Base-by-base conservation (phyloP, 2,329 filamentous ascomycete genomes). In the Ophiostoma sp. region DNA sequence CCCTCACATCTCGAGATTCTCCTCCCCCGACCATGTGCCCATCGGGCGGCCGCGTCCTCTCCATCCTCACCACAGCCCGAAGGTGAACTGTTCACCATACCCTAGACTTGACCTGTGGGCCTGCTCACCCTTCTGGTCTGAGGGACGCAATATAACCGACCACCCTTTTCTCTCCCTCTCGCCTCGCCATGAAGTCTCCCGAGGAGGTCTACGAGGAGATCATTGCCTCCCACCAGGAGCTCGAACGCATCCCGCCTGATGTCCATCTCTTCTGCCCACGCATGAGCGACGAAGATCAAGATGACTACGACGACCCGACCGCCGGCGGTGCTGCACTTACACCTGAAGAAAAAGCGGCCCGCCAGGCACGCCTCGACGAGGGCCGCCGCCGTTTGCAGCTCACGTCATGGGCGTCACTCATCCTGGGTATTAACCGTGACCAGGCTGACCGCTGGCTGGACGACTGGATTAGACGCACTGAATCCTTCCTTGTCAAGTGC, bases 221-320 rank as follows among this genome's bases (percentile, higher is more conserved):
- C 71, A 80, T 78, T 22, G 79, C 81, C 71, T 84, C 83, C 79
- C 85, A 82, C 75, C 82, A 84, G 74, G 82, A 84, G 73, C 79
- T 86, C 1, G 81, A 83, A 63, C 79, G 80, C 36, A 81, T 87
- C n/a, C 82, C 84, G 2, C 57, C 80, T n/a, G 82, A 87, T 17
- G 82, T 85, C 31, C 92, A 94, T 78, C 84, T 93, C 70, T 87
- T 93, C 74, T 94, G 92, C 75, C 91, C 92, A 1, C 89, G 88
- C 74, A 81, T 88, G 72, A 82, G 85, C 77, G 87, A 90, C 64
- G 87, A 92, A 1, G 92, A 94, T 75, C 80, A 81, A 25, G 87
- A 89, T 75, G 86, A 90, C 77, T 93, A 93, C 81, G 86, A 90
- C 28, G 86, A 90, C 74, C 83, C 82, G 3, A 80, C 83, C 59